A percentile compares a stretch with the other conserved stretches of the same genome.
These are phyloP conservation scores for Panellus pusillus DNA, from an alignment of 768 basidiomycete genomes.

Conservation along the genomic window DNA sequence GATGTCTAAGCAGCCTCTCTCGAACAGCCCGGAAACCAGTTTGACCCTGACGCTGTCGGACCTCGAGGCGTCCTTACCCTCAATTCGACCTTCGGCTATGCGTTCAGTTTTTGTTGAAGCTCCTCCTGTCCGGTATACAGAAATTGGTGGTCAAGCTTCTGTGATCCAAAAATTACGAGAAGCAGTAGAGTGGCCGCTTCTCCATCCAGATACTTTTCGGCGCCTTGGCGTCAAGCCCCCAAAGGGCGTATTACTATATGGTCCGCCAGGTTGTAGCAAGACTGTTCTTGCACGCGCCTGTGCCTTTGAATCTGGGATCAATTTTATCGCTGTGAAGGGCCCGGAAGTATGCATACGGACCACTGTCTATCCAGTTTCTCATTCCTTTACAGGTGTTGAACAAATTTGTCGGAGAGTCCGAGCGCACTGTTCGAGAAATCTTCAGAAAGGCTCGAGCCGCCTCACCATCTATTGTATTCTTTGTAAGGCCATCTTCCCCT, in stretches of 20 bases:
- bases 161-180: slow-evolving; percentile 88
- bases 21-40: slow-evolving; percentile 12
- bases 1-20: slow-evolving; percentile 37
- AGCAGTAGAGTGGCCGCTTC: slow-evolving; percentile 93
- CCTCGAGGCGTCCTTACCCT: slow-evolving; percentile 67
- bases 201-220: slow-evolving; percentile 83
- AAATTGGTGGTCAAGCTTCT: slow-evolving; percentile 83
- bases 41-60: slow-evolving; percentile 58
- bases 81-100: slow-evolving; percentile 90
- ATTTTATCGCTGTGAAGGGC: slow-evolving; percentile 96
- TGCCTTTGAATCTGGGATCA: slow-evolving; percentile 91
- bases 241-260: slow-evolving; percentile 88
- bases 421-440: slow-evolving; percentile 90
- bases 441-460: slow-evolving; percentile 94
- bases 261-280: slow-evolving; percentile 97
- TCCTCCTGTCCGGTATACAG: slow-evolving; percentile 77
- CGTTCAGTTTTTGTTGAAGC: slow-evolving; percentile 90
- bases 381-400: slow-evolving; percentile 70
- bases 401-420: slow-evolving; percentile 98
- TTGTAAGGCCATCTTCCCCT: slow-evolving; percentile 54
- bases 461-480: slow-evolving; percentile 94
- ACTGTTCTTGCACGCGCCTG: slow-evolving; percentile 90
- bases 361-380: not conserved
- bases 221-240: slow-evolving; percentile 87
- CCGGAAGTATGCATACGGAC: slow-evolving; percentile 69